Evolutionary conservation across 106 monocot genomes (phyloP).

Genomic region (Acorus calamus): DNA sequence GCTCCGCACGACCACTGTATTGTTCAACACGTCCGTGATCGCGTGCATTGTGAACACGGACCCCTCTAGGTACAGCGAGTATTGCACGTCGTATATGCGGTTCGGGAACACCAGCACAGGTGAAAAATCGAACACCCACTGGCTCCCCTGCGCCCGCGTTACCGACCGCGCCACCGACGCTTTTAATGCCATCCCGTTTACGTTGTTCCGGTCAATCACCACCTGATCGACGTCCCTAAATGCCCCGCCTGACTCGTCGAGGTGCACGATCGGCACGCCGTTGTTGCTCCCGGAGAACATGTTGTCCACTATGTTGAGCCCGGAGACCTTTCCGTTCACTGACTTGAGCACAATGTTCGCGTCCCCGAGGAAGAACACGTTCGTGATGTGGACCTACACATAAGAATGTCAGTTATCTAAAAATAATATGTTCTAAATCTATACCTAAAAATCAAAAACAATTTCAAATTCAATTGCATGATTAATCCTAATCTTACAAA

Average conservation of each 20-base stretch:
- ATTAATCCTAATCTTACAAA: too few species aligned
- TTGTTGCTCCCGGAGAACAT: constrained; percentile 11
- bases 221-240: constrained; percentile 12
- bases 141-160: neutral
- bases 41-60: constrained; percentile 18
- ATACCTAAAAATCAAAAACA: too few species aligned
- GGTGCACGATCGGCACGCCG: constrained; percentile 4
- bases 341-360: constrained; percentile 8
- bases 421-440: too few species aligned
- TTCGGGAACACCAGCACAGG: constrained; percentile 10
- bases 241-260: constrained; percentile 4
- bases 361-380: constrained; percentile 13
- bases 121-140: constrained; percentile 9
- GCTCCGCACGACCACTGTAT: constrained; percentile 40
- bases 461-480: too few species aligned
- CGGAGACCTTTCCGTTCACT: constrained; percentile 5
- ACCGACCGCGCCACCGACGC: constrained; percentile 1
- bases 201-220: constrained; percentile 9
- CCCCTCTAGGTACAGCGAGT: constrained; percentile 17
- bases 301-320: constrained; percentile 11
- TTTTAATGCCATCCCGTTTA: constrained; percentile 1
- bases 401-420: too few species aligned
- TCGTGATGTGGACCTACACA: constrained; percentile 9
- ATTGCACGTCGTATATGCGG: constrained; percentile 37
- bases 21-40: constrained; percentile 26